Percentiles rank a stretch among this genome's conserved stretches.
phyloP scores from a whole-genome alignment of 148 eudicot species.

The Euryodendron excelsum region DNA sequence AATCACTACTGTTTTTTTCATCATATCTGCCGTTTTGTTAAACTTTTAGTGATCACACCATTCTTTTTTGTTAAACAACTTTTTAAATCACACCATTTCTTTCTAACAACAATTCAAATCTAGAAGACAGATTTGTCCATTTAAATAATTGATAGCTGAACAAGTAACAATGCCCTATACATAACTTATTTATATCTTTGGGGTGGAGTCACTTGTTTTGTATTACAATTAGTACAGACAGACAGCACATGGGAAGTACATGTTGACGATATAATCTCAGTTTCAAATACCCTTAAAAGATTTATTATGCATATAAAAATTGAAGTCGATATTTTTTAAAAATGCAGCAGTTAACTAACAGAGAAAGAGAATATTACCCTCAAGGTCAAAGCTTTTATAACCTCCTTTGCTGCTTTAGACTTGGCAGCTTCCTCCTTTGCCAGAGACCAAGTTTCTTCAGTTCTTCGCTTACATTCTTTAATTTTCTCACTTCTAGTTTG shows the following conservation, averaged over 20 bases:
- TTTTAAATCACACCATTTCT: too few species aligned
- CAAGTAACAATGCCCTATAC: too few species aligned
- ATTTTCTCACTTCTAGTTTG: constrained; percentile 27
- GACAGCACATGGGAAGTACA: background rate
- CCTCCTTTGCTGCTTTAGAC: constrained; percentile 43
- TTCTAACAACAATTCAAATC: too few species aligned
- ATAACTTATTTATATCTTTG: too few species aligned
- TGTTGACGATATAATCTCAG: background rate
- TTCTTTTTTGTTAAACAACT: too few species aligned
- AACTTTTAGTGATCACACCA: too few species aligned
- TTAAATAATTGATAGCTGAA: too few species aligned
- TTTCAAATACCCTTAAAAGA: background rate
- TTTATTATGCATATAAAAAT: background rate
- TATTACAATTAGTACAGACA: background rate
- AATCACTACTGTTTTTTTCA: too few species aligned
- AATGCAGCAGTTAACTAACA: background rate
- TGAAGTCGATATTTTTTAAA: background rate
- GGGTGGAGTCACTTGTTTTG: background rate
- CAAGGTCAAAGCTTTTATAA: constrained; percentile 31
- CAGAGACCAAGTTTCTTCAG: constrained; percentile 35
- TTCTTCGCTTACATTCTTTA: constrained; percentile 21
- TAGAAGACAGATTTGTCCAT: too few species aligned
- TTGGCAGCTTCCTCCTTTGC: constrained; percentile 43
- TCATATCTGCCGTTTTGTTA: too few species aligned
- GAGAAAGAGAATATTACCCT: constrained; percentile 23